Evolutionary conservation across 805 yeast species (phyloP).

Genomic region (Wickerhamomyces chaumierensis): DNA sequence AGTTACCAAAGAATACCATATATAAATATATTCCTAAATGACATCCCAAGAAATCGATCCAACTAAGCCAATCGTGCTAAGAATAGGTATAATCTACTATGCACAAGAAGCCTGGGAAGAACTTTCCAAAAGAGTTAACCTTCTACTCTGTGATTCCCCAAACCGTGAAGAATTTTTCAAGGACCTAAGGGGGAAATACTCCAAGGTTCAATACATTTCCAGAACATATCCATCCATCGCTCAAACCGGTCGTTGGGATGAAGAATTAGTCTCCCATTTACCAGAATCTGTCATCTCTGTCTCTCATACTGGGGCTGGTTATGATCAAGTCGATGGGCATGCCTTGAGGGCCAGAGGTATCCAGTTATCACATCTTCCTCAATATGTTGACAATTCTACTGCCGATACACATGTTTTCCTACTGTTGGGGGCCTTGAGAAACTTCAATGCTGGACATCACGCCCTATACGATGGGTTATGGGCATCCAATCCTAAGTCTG

Average conservation of each 20-base stretch:
- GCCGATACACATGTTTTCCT: slow-evolving; percentile 48
- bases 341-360: slow-evolving; percentile 28
- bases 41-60: background rate
- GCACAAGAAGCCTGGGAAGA: slow-evolving; percentile 53
- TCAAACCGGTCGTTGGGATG: slow-evolving; percentile 34
- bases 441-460: slow-evolving; percentile 26
- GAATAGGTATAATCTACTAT: slow-evolving; percentile 23
- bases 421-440: slow-evolving; percentile 40
- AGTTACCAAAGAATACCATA: too few species aligned
- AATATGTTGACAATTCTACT: slow-evolving; percentile 40
- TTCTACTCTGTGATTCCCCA: slow-evolving; percentile 25
- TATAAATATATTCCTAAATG: too few species aligned
- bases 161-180: slow-evolving; percentile 25
- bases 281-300: slow-evolving; percentile 33
- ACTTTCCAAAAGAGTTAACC: slow-evolving; percentile 29
- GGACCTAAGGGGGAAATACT: slow-evolving; percentile 24
- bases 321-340: slow-evolving; percentile 34
- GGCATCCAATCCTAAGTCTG: slow-evolving; percentile 22
- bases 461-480: slow-evolving; percentile 20
- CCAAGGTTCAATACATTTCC: slow-evolving; percentile 35
- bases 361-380: slow-evolving; percentile 31
- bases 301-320: slow-evolving; percentile 44
- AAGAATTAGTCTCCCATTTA: slow-evolving; percentile 28
- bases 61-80: background rate
- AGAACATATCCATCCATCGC: slow-evolving; percentile 44